These are phyloP conservation scores for Nicotiana noctiflora DNA, from an alignment of 257 asterid species.

Conservation along the genomic window DNA sequence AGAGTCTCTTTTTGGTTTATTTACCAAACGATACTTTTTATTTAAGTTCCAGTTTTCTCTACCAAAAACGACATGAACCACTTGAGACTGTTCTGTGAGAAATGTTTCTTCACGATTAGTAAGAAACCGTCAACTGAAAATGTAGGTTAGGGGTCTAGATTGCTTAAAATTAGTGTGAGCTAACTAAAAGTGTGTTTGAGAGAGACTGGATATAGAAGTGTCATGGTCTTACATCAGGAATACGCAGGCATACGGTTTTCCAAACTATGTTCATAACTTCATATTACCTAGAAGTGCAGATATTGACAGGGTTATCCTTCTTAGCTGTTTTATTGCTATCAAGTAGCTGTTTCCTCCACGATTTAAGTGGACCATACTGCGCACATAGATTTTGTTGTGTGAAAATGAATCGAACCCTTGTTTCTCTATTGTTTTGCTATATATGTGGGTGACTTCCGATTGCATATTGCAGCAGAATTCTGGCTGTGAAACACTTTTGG, in stretches of 20 bases:
- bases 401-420: background rate
- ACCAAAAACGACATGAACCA: background rate
- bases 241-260: background rate
- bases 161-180: background rate
- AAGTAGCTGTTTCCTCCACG: background rate
- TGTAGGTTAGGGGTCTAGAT: background rate
- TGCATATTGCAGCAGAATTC: background rate
- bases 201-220: background rate
- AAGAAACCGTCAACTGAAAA: background rate
- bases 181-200: background rate
- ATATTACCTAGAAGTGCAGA: background rate
- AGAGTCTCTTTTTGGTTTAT: background rate
- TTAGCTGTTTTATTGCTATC: background rate
- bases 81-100: background rate
- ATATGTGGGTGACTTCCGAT: background rate
- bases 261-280: background rate
- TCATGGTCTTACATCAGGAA: background rate
- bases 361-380: too few relatives aligned
- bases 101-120: background rate
- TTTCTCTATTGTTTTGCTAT: background rate
- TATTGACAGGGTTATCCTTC: background rate
- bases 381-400: background rate
- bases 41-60: background rate
- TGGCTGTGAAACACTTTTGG: background rate
- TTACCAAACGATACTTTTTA: background rate